Evolutionary conservation across 805 yeast species (phyloP), one percentile per base, ranked within the genome.

Genomic region (Yarrowia osloensis): DNA sequence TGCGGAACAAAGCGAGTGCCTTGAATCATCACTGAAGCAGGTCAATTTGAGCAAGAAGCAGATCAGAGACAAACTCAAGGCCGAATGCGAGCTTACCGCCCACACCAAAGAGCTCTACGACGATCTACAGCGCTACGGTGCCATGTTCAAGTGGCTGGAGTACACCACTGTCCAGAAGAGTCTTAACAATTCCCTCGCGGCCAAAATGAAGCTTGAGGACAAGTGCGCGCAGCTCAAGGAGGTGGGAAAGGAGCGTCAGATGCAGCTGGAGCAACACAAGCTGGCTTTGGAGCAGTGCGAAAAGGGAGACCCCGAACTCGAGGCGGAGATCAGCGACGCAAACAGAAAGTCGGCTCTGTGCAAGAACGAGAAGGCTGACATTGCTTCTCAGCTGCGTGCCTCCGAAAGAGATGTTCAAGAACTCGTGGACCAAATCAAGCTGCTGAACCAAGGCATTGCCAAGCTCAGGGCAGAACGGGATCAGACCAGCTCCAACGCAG

Each of bases 1-100:
- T 13, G 75, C 76, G 31, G 76, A 82, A 22, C 80, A 81, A 61
- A 73, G 73, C 1, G 81, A 79, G 46, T 80, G 79, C 31, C 75
- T 81, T 40, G 81, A 81, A 35, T 59, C 65, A 76, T 79, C 69
- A 75, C 81, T 66, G 74, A 79, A 68, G 73, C 79, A 57, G 73
- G 75, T 70, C 79, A 81, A 72, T 74, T 78, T 47, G 59, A 78
- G 42, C 69, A 82, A 68, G 44, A 67, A 54, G 62, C 68, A n/a
- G 13, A 13, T 28, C 13, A 13, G 67, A 24, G 68, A 67, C 29
- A 42, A 35, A 5, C 62, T 67, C 22, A 50, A 62, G 21, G 21
- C 49, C 42, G 40, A 46, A 31, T 15, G 35, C 22, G 67, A 54
- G 7, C 46, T 24, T 13, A 54, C 62, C 7, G 46, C 21, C 22